These are phyloP conservation scores for Pseudonitzschia pungens DNA, from an alignment of 108 stramenopile genomes.

Conservation along the genomic window DNA sequence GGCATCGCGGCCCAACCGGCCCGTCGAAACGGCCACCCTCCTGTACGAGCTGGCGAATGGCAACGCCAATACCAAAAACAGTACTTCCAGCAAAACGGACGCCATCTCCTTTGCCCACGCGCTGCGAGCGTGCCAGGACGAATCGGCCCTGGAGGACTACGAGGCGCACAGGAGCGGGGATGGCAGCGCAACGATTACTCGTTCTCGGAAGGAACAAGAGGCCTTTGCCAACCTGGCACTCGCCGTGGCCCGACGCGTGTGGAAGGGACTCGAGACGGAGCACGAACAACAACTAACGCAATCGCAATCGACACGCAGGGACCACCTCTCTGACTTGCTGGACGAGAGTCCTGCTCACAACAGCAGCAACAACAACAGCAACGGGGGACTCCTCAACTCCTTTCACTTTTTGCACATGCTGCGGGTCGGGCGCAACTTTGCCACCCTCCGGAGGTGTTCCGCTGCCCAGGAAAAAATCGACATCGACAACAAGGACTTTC, in stretches of 20 bases:
- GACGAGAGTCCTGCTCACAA: too few species aligned
- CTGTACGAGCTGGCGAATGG: conserved; percentile 14
- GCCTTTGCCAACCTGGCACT: conserved; percentile 16
- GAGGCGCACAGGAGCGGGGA: neutral
- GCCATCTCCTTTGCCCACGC: conserved; percentile 35
- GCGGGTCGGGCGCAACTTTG: conserved; percentile 16
- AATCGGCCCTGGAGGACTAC: neutral
- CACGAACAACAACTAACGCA: neutral
- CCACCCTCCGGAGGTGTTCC: neutral
- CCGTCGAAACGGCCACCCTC: conserved; percentile 25
- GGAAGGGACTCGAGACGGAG: conserved; percentile 18
- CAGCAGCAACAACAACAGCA: conserved; percentile 6
- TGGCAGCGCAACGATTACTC: neutral
- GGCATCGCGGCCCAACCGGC: conserved; percentile 9
- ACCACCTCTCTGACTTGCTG: neutral
- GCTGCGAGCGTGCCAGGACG: conserved; percentile 21
- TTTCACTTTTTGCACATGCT: conserved; percentile 36
- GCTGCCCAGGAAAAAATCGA: too few species aligned
- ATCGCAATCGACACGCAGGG: neutral
- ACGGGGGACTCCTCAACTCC: conserved; percentile 5
- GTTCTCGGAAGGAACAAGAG: neutral
- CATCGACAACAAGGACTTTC: too few species aligned
- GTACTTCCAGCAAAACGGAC: conserved; percentile 20
- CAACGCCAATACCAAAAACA: neutral
- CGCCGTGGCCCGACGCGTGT: conserved; percentile 25